Evolutionary conservation across 768 basidiomycete species (phyloP).

Genomic region (Rhodotorula babjevae): DNA sequence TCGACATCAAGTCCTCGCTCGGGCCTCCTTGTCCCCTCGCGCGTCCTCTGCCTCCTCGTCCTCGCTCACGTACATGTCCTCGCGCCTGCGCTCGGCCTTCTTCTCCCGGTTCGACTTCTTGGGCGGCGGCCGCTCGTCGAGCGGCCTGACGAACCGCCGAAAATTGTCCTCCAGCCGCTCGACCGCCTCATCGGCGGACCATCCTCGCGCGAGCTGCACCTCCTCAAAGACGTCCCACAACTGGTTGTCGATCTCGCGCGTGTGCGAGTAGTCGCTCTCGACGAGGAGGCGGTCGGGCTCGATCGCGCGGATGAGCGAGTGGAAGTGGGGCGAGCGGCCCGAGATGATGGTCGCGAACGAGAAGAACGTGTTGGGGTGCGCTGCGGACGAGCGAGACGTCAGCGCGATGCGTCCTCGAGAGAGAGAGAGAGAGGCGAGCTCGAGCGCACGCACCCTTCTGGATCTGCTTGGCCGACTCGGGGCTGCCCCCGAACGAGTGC

Average conservation of each 20-base stretch:
- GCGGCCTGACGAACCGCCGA: slow-evolving; percentile 44
- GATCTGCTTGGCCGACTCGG: slow-evolving; percentile 66
- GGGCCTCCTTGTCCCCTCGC: background rate
- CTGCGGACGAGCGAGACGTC: too few relatives aligned
- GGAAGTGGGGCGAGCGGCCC: slow-evolving; percentile 61
- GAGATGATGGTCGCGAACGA: slow-evolving; percentile 86
- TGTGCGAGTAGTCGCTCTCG: slow-evolving; percentile 77
- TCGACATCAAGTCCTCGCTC: too few relatives aligned
- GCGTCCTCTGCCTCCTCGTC: background rate
- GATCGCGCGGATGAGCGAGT: slow-evolving; percentile 62
- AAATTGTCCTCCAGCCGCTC: slow-evolving; percentile 65
- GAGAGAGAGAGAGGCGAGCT: too few relatives aligned
- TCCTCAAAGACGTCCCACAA: slow-evolving; percentile 74
- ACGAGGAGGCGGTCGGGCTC: slow-evolving; percentile 66
- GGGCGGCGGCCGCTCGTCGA: slow-evolving; percentile 1
- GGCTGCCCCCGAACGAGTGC: slow-evolving; percentile 81
- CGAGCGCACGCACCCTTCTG: slow-evolving; percentile 59
- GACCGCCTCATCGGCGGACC: slow-evolving; percentile 47
- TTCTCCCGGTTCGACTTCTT: slow-evolving; percentile 4
- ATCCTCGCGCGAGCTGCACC: slow-evolving; percentile 60
- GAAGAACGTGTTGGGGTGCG: slow-evolving; percentile 71
- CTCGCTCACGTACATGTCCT: slow-evolving; percentile 24
- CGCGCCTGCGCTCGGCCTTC: slow-evolving; percentile 3
- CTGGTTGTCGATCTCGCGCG: slow-evolving; percentile 59
- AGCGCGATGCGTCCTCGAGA: too few relatives aligned